Percentiles rank a stretch among this genome's conserved stretches.
phyloP scores from a whole-genome alignment of 106 monocot genomes.

The Narthecium ossifragum region DNA sequence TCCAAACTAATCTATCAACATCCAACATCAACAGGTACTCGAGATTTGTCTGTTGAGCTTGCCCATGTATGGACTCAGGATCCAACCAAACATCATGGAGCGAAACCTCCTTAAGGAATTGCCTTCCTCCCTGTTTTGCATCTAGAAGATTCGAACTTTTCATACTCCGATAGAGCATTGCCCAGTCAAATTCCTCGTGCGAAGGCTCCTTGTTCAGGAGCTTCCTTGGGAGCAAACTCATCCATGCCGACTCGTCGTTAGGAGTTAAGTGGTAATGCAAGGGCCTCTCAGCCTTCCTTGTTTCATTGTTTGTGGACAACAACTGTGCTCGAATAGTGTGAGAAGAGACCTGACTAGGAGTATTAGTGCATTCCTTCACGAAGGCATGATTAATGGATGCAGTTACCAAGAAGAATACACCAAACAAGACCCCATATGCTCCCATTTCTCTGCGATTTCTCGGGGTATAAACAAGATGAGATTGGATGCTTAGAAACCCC shows the following conservation, averaged over 20 bases:
- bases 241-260: constrained; percentile 7
- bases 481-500: too few relatives aligned
- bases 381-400: background rate
- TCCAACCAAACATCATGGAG: constrained; percentile 79
- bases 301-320: background rate
- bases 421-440: background rate
- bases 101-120: constrained; percentile 54
- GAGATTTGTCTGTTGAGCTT: constrained; percentile 81
- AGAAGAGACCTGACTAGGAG: constrained; percentile 1
- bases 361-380: constrained; percentile 3
- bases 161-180: constrained; percentile 48
- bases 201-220: background rate
- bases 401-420: background rate
- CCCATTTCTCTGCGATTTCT: too few relatives aligned
- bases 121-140: constrained; percentile 2
- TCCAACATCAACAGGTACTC: constrained; percentile 83
- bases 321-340: constrained; percentile 3
- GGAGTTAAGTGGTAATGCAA: constrained; percentile 1
- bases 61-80: constrained; percentile 52
- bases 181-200: constrained; percentile 9
- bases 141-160: constrained; percentile 15
- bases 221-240: constrained; percentile 2
- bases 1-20: constrained; percentile 78
- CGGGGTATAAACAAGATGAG: too few relatives aligned
- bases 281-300: background rate